phyloP scores from a whole-genome alignment of 352 stramenopile species.

The Globisporangium echinulatum region DNA sequence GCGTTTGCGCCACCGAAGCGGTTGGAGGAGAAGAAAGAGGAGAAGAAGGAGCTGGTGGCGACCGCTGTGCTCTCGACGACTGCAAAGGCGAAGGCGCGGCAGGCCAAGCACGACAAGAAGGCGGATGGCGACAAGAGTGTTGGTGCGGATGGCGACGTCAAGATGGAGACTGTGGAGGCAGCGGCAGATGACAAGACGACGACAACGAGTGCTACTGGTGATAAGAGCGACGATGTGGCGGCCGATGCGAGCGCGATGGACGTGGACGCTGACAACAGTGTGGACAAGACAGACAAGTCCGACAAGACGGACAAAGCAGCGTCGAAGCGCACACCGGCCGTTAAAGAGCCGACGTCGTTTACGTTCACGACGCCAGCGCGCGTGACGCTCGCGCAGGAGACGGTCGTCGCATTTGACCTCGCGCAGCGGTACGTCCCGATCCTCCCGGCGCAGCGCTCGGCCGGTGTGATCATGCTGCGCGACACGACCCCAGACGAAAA shows the following conservation, averaged over 20 bases:
- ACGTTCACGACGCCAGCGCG: constrained; percentile 91
- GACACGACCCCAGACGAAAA: constrained; percentile 91
- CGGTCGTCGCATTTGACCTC: constrained; percentile 87
- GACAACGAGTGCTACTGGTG: too few relatives aligned
- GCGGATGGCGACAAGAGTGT: constrained; percentile 35
- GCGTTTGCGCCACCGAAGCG: constrained; percentile 97
- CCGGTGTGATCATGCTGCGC: constrained; percentile 94
- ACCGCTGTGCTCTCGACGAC: constrained; percentile 97
- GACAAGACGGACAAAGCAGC: constrained; percentile 28
- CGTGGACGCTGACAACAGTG: constrained; percentile 46
- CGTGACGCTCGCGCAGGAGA: constrained; percentile 91
- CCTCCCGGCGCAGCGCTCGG: constrained; percentile 58
- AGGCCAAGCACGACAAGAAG: constrained; percentile 90
- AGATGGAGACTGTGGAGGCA: constrained; percentile 26
- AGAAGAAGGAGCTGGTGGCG: constrained; percentile 97
- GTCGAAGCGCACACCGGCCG: constrained; percentile 32
- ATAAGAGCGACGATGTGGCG: constrained; percentile 25
- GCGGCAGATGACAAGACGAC: constrained; percentile 33
- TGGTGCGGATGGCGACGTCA: constrained; percentile 31
- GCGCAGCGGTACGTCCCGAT: constrained; percentile 90
- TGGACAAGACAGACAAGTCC: constrained; percentile 26
- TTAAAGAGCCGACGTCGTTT: constrained; percentile 92
- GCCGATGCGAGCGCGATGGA: constrained; percentile 53
- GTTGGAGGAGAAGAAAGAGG: constrained; percentile 98
- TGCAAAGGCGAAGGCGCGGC: constrained; percentile 92